Base-by-base conservation (phyloP, 805 yeast genomes). In the Candida alai region DNA sequence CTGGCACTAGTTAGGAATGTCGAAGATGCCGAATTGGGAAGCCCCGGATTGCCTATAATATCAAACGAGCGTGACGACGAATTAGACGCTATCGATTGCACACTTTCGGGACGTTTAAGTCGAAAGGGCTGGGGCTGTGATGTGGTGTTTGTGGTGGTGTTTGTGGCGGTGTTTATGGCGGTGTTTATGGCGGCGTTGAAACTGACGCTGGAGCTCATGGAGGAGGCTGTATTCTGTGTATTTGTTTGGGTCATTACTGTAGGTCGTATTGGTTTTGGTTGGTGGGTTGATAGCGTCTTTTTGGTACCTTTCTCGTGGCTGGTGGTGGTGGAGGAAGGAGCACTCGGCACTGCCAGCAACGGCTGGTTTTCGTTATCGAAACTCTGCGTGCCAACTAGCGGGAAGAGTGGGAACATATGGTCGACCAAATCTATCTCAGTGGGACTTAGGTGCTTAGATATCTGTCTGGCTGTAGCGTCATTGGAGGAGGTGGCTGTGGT, bases 341-440 rank as follows among this genome's bases (percentile, higher is more conserved):
- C n/a, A n/a, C n/a, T n/a, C 18, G 37, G 31, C 28, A 41, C 22
- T 2, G 68, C 49, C 54, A 56, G 60, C 29, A 64, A 47, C 5
- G 70, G 70, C 30, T 56, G 51, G 24, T 59, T 49, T 40, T 53
- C 58, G 24, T 56, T 51, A 20, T 65, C 67, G 37, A 66, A 65
- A 22, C 64, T 57, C 28, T 48, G 44, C 26, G 50, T 47, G 6
- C 71, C 73, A 12, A 66, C 62, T 36, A 66, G 48, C 3, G 73
- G 70, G 30, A 65, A 65, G 15, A 66, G 53, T 3, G 73, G 73
- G 37, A 63, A 65, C 59, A 61, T 59, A 31, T 52, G 51, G 31
- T 60, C 64, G 35, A 56, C 54, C 30, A 51, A 33, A 30, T 58
- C 62, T 33, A 54, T 40, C 19, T 51, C 55, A 2, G 48, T 28